These are phyloP conservation scores for Annulohypoxylon bovei DNA, from an alignment of 495 filamentous ascomycete genomes.

Conservation along the genomic window DNA sequence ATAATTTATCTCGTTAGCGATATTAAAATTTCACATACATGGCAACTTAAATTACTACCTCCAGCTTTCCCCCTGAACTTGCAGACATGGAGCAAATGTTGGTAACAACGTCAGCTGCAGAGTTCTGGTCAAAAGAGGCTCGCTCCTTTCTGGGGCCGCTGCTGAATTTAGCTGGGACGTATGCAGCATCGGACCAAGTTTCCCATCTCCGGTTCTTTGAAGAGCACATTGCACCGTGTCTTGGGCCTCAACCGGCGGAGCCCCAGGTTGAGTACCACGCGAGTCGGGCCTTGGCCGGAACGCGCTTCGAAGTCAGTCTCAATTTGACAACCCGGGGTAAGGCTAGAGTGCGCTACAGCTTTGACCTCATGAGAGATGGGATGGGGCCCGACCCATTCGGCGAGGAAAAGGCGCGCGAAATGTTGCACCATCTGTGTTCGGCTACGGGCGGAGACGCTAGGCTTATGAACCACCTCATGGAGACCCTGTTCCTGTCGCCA, in stretches of 20 bases:
- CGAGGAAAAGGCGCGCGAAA: neutral
- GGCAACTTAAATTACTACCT: neutral
- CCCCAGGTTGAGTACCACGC: neutral
- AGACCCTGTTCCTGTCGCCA: constrained; percentile 1
- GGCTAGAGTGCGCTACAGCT: neutral
- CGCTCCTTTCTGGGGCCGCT: neutral
- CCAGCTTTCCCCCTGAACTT: neutral
- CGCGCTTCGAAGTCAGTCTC: constrained; percentile 6
- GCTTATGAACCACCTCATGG: constrained; percentile 10
- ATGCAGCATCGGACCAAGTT: constrained; percentile 3
- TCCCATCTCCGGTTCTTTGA: constrained; percentile 17
- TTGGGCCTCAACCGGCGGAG: neutral
- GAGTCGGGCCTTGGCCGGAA: constrained; percentile 3
- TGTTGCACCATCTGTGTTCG: neutral
- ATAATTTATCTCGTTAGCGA: no score
- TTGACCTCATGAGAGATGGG: constrained; percentile 2
- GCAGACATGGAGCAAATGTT: neutral
- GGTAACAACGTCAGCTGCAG: neutral
- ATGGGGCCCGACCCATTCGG: constrained; percentile 1
- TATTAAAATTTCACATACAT: no score
- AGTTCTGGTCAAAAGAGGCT: constrained; percentile 10
- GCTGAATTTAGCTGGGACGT: constrained; percentile 8
- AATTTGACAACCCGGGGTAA: constrained; percentile 4
- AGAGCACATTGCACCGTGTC: constrained; percentile 4
- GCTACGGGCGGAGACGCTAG: neutral